phyloP scores from a whole-genome alignment of 176 grass and related monocot species.

The Themeda triandra region DNA sequence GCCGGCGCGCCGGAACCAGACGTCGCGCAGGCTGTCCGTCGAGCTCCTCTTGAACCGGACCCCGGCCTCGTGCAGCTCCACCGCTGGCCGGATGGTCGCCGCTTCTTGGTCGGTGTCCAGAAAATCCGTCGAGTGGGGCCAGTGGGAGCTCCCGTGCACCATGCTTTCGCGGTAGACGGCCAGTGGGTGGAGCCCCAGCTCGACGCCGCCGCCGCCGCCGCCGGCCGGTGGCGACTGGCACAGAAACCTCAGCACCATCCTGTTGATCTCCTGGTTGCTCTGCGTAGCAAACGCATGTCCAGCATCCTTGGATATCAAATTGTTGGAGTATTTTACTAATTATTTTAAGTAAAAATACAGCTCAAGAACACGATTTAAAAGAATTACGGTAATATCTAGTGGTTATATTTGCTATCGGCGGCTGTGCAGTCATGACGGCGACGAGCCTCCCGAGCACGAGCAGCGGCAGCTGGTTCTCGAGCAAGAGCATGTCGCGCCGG shows the following conservation, averaged over 20 bases:
- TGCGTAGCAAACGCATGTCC: neutral
- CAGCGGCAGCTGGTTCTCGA: conserved; percentile 71
- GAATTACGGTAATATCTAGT: neutral
- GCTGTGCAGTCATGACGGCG: conserved; percentile 2
- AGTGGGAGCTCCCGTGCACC: neutral
- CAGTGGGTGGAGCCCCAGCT: conserved; percentile 44
- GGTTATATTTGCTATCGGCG: neutral
- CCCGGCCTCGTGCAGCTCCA: conserved; percentile 41
- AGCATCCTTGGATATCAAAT: neutral
- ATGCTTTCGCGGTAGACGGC: conserved; percentile 51
- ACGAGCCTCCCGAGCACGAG: conserved; percentile 47
- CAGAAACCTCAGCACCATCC: conserved; percentile 55
- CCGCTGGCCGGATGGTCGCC: no score
- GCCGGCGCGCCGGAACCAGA: conserved; percentile 30
- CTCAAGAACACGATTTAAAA: no score
- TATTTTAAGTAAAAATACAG: no score
- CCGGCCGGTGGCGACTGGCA: neutral
- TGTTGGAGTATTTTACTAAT: no score
- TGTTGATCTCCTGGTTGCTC: conserved; percentile 40
- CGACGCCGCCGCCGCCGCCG: neutral
- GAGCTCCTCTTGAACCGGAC: conserved; percentile 43
- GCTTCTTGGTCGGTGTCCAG: neutral
- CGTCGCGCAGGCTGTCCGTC: conserved; percentile 30
- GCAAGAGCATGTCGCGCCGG: conserved; percentile 63
- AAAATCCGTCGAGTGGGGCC: neutral